Evolutionary conservation across 1,284 basidiomycete genomes (phyloP), one percentile per base, ranked within the genome.

Genomic region (Ustilago lituana): DNA sequence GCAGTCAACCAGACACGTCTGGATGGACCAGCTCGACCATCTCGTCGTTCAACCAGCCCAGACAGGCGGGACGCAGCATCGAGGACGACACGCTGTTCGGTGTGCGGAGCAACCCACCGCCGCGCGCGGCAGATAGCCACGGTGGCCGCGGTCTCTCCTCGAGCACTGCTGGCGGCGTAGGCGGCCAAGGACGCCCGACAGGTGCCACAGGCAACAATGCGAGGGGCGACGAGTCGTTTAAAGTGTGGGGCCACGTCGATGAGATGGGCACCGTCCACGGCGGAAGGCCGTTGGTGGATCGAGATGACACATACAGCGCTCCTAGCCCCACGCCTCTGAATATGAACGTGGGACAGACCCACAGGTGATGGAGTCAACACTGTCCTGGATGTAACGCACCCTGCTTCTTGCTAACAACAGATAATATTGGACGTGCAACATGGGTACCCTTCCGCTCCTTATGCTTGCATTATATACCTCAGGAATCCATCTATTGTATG

Each of bases 71-170:
- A 6, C 56, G 68, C 47, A 53, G 64, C 32, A 78, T 80, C 17
- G 77, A 80, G 26, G 73, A 81, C 48, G 79, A 81, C 44, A 81
- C 79, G 20, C 47, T 81, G 19, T 79, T 80, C 31, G 79, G 79
- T 12, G 65, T 81, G 10, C 64, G 64, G 10, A 54, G 45, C 49
- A 55, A 58, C n/a, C 43, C 63, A 22, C 47, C 47, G 26, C 52
- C 63, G 19, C 51, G 56, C 17, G 48, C 17, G 19, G 59, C 20
- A n/a, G 63, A 59, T 19, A n/a, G 41, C 4, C 33, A 27, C 4
- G 15, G 40, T 22, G 38, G 36, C 27, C 60, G 60, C 19, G 37
- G 53, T 23, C 35, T 20, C 23, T n/a, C n/a, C n/a, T 36, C 49
- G 19, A 38, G 19, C 27, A 12, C 12, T 15, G 48, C 54, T 0